Evolutionary conservation across 73 alveolate genomes (phyloP), one percentile per base, ranked within the genome.

Genomic region (Tetrahymena borealis): DNA sequence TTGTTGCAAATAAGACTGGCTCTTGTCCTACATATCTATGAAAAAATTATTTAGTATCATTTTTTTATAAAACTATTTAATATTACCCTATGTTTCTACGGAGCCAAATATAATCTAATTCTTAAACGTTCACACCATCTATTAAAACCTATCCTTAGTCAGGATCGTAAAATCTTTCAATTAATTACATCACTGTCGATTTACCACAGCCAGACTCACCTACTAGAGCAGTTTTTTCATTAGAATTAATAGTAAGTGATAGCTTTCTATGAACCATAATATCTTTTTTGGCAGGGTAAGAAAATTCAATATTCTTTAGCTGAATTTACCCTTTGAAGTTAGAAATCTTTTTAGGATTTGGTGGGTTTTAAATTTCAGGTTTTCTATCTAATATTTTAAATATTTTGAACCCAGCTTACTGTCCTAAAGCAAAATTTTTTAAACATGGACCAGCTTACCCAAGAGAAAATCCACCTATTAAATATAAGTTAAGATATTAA

Each of bases 131-230:
- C 11, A 92, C 39, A 28, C 98, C 98, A 78, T 95, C 97, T 33
- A 97, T 85, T 4, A 94, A 20, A 39, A 97, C 93, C 18, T 42
- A 39, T 31, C 99, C 99, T 20, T 32, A 85, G n/a, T 93, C 91
- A 20, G 97, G 96, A 39, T 96, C 98, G 77, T 96, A 96, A 90
- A 94, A 96, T 40, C 98, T 38, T 90, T 96, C 97, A 11, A 96
- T 91, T 42, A 96, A 93, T 78, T 95, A 93, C 38, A 96, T 94
- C n/a, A 96, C 91, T 10, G 99, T 96, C 91, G 95, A 77, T 90
- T 96, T 96, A 33, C 98, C 98, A 31, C 97, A 95, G 32, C 98
- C 98, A 24, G 96, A 43, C 4, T 96, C 96, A 31, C 99, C 99
- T 32, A 96, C 98, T 8, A 97, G 60, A 18, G 98, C 99, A 1